Percentiles rank a stretch among this genome's conserved stretches.
Conservation (phyloP, 306 rosid genomes). For the Pachyrhizus erosus region DNA sequence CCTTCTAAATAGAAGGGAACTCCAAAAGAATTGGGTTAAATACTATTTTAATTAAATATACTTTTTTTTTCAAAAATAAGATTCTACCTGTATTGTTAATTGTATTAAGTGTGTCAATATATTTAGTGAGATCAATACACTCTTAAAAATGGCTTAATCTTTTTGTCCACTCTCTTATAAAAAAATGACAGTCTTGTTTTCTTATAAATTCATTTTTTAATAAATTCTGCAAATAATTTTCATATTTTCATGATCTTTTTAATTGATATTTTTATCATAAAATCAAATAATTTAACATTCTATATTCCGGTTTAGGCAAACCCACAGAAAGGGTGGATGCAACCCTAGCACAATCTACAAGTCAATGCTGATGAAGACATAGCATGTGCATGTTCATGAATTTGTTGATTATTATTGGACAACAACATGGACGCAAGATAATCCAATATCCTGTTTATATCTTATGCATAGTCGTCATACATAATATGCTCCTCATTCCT, state of each 20-base stretch:
- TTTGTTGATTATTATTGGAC: neutral
- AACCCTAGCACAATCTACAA: neutral
- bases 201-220: neutral
- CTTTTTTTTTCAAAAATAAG: too few species aligned
- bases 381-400: conserved; percentile 21
- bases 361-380: conserved; percentile 25
- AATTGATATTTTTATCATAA: neutral
- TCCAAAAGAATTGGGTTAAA: too few species aligned
- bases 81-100: neutral
- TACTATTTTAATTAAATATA: too few species aligned
- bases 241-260: too few species aligned
- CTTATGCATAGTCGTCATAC: neutral
- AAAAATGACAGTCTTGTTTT: neutral
- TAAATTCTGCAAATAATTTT: neutral
- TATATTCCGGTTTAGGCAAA: neutral
- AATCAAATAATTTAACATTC: neutral
- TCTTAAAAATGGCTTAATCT: neutral
- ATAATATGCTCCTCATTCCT: neutral
- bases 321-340: neutral
- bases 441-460: conserved; percentile 1
- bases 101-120: neutral
- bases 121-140: neutral
- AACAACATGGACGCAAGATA: neutral
- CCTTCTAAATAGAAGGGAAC: too few species aligned
- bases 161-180: neutral